Evolutionary conservation across 768 basidiomycete genomes (phyloP), one percentile per base, ranked within the genome.

Genomic region (Coprinopsis sp.): DNA sequence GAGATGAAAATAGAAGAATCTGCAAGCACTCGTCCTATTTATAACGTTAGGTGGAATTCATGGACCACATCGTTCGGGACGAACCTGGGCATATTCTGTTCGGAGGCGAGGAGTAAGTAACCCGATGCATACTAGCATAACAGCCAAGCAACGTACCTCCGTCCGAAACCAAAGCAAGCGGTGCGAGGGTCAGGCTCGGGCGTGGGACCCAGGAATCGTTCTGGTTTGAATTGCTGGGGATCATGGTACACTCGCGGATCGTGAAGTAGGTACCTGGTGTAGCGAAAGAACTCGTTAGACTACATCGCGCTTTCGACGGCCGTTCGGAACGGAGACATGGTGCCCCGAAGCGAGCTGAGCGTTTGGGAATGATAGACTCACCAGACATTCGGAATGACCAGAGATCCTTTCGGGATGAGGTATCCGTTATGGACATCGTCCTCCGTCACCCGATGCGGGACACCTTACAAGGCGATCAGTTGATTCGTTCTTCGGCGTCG

Each of bases 101-200:
- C n/a, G 39, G 43, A 23, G 22, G 18, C 22, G 0, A 10, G 37
- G 24, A 49, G 48, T 18, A 8, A 34, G 22, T 41, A 6, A 44
- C 18, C 33, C 33, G n/a, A 25, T 33, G 14, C 14, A 8, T 28
- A 37, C 23, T 46, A 12, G 14, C 40, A 25, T 22, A 33, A 19
- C 25, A 12, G 27, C 10, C 7, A 11, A 21, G n/a, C 5, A 30
- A 34, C 51, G 39, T 31, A 60, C 68, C 79, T 70, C 56, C 79
- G 60, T 24, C 77, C 79, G 42, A 78, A 81, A 3, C 79, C 79
- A 49, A 79, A 81, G 40, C 69, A 72, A 31, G 72, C 55, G 4
- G 60, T 57, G 16, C 68, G 67, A 14, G 78, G 73, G 42, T 78
- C 76, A 16, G 42, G 52, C 49, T 76, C 70, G 5, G 69, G 64